These are phyloP conservation scores for Sclerotinia subarctica DNA, from an alignment of 2,329 filamentous ascomycete genomes.

Conservation along the genomic window DNA sequence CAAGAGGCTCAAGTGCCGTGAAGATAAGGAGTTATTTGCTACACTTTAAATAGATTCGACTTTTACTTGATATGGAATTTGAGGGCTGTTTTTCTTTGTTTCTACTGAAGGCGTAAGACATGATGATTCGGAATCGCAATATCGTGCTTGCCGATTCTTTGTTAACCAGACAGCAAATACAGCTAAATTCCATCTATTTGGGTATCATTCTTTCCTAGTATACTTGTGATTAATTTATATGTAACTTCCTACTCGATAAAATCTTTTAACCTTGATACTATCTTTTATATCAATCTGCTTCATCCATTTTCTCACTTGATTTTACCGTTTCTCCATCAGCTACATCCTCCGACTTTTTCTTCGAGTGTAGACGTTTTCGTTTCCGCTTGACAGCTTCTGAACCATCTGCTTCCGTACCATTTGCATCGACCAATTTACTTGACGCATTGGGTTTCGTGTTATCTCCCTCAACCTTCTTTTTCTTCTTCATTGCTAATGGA, in stretches of 20 bases:
- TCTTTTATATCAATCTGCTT: conserved; percentile 9
- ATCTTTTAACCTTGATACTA: background rate
- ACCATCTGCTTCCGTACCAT: conserved; percentile 21
- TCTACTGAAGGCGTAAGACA: background rate
- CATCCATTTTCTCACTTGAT: conserved; percentile 2
- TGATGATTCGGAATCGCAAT: background rate
- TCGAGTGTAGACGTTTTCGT: conserved; percentile 39
- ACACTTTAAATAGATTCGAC: conserved; percentile 15
- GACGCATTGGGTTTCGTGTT: conserved; percentile 28
- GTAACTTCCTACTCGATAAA: background rate
- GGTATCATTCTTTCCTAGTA: conserved; percentile 17
- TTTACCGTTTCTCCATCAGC: conserved; percentile 21
- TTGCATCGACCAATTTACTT: conserved; percentile 34
- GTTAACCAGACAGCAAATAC: background rate
- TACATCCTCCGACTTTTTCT: conserved; percentile 18
- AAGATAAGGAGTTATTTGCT: conserved; percentile 1
- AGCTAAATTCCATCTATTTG: conserved; percentile 2
- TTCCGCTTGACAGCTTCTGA: conserved; percentile 40
- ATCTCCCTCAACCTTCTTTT: conserved; percentile 44
- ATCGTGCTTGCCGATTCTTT: conserved; percentile 2
- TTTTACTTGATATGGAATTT: background rate
- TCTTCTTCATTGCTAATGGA: conserved; percentile 69
- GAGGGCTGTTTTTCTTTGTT: background rate
- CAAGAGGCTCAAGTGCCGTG: background rate
- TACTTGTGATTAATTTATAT: conserved; percentile 3